Evolutionary conservation across 345 rosid species (phyloP).

Genomic region (Citrus glauca): DNA sequence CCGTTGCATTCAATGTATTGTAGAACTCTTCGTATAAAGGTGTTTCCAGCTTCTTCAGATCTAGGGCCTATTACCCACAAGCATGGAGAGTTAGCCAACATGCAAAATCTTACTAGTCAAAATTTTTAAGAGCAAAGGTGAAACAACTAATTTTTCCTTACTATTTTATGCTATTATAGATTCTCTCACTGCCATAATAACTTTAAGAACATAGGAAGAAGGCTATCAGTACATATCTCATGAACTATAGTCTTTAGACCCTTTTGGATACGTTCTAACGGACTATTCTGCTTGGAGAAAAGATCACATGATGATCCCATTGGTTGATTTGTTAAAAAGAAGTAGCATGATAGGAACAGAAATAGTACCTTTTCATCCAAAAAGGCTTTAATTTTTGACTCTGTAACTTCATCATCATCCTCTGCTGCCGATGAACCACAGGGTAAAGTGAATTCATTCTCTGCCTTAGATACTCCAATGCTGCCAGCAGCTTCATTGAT

Average conservation of each 20-base stretch:
- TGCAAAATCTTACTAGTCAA: not conserved
- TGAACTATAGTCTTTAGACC: not conserved
- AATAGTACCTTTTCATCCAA: conserved; percentile 74
- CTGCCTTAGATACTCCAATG: conserved; percentile 31
- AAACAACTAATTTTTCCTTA: not conserved
- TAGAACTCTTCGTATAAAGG: conserved; percentile 86
- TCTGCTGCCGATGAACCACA: conserved; percentile 43
- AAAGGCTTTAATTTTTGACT: conserved; percentile 81
- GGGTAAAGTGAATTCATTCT: conserved; percentile 49
- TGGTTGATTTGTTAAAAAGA: not conserved
- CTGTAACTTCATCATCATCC: conserved; percentile 80
- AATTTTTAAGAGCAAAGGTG: not conserved
- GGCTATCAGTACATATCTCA: not conserved
- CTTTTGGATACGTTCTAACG: not conserved
- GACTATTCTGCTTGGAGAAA: not conserved
- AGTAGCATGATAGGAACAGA: not conserved
- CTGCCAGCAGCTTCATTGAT: conserved; percentile 23
- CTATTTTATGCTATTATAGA: not conserved
- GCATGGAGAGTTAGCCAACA: not conserved
- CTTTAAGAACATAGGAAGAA: not conserved
- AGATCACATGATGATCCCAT: conserved; percentile 12
- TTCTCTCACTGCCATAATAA: not conserved
- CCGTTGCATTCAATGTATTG: conserved; percentile 56
- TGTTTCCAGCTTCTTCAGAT: conserved; percentile 71
- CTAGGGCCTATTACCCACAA: conserved; percentile 50